Evolutionary conservation across 2,329 filamentous ascomycete genomes (phyloP).

Genomic region (Phoma herbarum): DNA sequence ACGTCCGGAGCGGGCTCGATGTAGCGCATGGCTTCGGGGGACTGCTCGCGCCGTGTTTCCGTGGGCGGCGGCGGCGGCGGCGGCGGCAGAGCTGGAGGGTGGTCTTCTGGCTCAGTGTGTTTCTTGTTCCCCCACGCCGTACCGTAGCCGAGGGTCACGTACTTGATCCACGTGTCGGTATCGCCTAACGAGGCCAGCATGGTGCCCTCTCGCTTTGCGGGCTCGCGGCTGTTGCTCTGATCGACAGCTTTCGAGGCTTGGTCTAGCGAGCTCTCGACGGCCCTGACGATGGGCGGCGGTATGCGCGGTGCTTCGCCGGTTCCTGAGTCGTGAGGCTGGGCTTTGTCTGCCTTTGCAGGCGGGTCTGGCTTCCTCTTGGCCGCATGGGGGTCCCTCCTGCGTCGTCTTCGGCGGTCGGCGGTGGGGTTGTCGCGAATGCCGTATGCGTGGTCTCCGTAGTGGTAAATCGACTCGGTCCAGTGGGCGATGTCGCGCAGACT

Average conservation of each 20-base stretch:
- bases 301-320: slow-evolving; percentile 47
- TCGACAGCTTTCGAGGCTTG: slow-evolving; percentile 53
- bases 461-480: slow-evolving; percentile 91
- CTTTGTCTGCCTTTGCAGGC: slow-evolving; percentile 10
- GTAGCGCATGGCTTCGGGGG: slow-evolving; percentile 45
- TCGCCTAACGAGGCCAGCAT: slow-evolving; percentile 53
- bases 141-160: slow-evolving; percentile 60
- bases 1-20: slow-evolving; percentile 53
- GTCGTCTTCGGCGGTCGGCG: slow-evolving; percentile 65
- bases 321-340: slow-evolving; percentile 15
- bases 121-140: slow-evolving; percentile 50
- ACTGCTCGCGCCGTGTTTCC: slow-evolving; percentile 11
- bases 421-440: slow-evolving; percentile 82
- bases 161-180: slow-evolving; percentile 60
- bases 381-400: slow-evolving; percentile 49
- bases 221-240: slow-evolving; percentile 22
- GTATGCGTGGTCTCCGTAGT: slow-evolving; percentile 83
- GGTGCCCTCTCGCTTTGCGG: slow-evolving; percentile 32
- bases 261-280: slow-evolving; percentile 55
- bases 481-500: slow-evolving; percentile 77
- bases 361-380: slow-evolving; percentile 9
- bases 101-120: slow-evolving; percentile 2
- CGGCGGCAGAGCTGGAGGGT: slow-evolving; percentile 1
- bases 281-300: slow-evolving; percentile 58
- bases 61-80: background rate